These are phyloP conservation scores for Leptosphaerulina australis DNA, from an alignment of 2,329 filamentous ascomycete genomes.

Conservation along the genomic window DNA sequence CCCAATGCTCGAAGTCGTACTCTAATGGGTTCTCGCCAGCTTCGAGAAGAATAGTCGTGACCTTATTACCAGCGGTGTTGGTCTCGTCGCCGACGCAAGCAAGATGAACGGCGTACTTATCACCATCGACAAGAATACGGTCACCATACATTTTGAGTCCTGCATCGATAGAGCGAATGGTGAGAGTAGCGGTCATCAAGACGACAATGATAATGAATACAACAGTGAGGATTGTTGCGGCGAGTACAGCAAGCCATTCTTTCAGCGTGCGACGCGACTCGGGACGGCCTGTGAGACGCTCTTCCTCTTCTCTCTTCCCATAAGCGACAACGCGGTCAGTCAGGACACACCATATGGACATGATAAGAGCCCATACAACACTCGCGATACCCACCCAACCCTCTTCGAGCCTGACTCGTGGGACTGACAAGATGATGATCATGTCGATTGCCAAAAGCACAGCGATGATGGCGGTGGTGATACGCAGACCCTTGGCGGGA, in stretches of 20 bases:
- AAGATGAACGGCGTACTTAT: constrained; percentile 86
- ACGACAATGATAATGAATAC: constrained; percentile 71
- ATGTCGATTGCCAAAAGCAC: constrained; percentile 73
- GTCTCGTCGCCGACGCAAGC: constrained; percentile 77
- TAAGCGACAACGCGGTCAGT: constrained; percentile 84
- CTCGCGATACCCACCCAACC: constrained; percentile 89
- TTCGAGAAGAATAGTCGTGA: constrained; percentile 86
- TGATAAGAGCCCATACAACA: constrained; percentile 80
- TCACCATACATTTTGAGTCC: constrained; percentile 75
- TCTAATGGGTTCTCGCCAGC: constrained; percentile 82
- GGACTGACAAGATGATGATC: constrained; percentile 78
- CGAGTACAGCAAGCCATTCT: constrained; percentile 83
- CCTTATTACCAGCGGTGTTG: constrained; percentile 59
- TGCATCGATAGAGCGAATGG: constrained; percentile 79
- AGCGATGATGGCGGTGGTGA: constrained; percentile 72
- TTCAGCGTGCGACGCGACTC: constrained; percentile 81
- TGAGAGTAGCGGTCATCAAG: constrained; percentile 78
- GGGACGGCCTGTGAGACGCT: constrained; percentile 84
- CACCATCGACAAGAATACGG: constrained; percentile 78
- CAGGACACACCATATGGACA: constrained; percentile 77
- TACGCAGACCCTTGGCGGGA: constrained; percentile 78
- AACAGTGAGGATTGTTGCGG: constrained; percentile 73
- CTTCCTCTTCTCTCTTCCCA: constrained; percentile 92
- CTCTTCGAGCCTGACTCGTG: constrained; percentile 78
- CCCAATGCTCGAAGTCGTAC: constrained; percentile 78